These are phyloP conservation scores for Verticillium tricorpus DNA, from an alignment of 2,329 filamentous ascomycete species.

Conservation along the genomic window DNA sequence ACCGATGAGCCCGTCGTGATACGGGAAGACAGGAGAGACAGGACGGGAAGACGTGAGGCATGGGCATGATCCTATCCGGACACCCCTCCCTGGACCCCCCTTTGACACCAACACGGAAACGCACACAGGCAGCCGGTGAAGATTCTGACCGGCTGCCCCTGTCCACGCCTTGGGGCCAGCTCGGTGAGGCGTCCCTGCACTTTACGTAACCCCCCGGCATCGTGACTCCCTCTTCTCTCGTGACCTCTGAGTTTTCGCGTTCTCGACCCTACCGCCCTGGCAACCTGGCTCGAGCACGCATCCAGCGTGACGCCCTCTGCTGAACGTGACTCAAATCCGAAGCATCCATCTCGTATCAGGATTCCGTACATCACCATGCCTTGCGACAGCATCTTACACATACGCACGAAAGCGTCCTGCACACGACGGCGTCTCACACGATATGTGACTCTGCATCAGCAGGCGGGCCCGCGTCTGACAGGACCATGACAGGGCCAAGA, in stretches of 20 bases:
- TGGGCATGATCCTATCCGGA: not conserved
- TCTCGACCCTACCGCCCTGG: not conserved
- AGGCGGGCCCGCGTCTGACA: not conserved
- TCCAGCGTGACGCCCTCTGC: not conserved
- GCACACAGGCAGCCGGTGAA: not conserved
- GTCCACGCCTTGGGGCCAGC: not conserved
- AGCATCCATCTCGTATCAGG: not conserved
- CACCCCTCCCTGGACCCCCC: not conserved
- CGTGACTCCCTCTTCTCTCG: not conserved
- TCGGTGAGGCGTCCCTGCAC: not conserved
- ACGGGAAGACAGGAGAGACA: not conserved
- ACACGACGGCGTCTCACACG: not conserved
- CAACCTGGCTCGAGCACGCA: not conserved
- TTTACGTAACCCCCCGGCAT: constrained; percentile 1
- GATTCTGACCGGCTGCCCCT: not conserved
- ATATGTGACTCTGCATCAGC: not conserved
- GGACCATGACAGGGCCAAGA: no score
- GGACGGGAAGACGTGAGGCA: not conserved
- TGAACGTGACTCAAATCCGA: not conserved
- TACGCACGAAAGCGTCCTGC: not conserved
- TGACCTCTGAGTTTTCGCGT: not conserved
- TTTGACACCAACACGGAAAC: not conserved
- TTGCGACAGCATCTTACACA: not conserved
- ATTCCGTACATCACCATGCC: not conserved
- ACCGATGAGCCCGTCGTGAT: not conserved